These are phyloP conservation scores for Sporobolomyces pararoseus DNA, from an alignment of 768 basidiomycete species.

Conservation along the genomic window DNA sequence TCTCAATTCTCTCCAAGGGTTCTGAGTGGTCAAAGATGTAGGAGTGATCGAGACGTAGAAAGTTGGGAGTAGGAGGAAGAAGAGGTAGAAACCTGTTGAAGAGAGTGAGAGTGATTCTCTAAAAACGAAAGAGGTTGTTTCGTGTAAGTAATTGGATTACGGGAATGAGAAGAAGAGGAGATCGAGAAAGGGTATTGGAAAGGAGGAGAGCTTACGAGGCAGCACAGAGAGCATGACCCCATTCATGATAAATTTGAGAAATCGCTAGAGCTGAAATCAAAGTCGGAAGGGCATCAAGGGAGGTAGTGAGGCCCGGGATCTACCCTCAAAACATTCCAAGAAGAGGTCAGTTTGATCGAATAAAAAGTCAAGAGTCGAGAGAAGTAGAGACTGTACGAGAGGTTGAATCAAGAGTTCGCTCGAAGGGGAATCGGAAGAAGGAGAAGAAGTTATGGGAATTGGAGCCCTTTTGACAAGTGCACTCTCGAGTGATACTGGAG, in stretches of 20 bases:
- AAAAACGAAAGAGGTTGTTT: too few species aligned
- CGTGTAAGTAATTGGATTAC: too few species aligned
- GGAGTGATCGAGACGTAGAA: conserved; percentile 24
- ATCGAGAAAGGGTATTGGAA: not conserved
- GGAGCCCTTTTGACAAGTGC: not conserved
- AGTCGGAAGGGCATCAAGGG: conserved; percentile 3
- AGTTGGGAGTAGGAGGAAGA: conserved; percentile 26
- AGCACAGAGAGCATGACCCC: conserved; percentile 27
- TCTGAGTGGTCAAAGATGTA: not conserved
- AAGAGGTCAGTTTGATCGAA: not conserved
- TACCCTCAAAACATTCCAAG: too few species aligned
- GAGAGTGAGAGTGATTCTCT: conserved; percentile 3
- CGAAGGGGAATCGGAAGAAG: too few species aligned
- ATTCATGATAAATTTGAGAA: conserved; percentile 33
- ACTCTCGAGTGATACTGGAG: not conserved
- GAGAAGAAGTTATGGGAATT: too few species aligned
- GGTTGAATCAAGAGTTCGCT: conserved; percentile 16
- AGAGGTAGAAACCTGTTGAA: conserved; percentile 11
- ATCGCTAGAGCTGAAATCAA: conserved; percentile 4
- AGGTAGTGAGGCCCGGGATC: conserved; percentile 18
- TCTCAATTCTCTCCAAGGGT: not conserved
- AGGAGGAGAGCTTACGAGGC: conserved; percentile 3
- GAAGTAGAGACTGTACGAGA: conserved; percentile 1
- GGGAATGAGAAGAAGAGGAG: not conserved
- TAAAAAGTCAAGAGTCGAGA: too few species aligned